Evolutionary conservation across 148 eudicot genomes (phyloP), one percentile per base, ranked within the genome.

Genomic region (Camellia granthamiana): DNA sequence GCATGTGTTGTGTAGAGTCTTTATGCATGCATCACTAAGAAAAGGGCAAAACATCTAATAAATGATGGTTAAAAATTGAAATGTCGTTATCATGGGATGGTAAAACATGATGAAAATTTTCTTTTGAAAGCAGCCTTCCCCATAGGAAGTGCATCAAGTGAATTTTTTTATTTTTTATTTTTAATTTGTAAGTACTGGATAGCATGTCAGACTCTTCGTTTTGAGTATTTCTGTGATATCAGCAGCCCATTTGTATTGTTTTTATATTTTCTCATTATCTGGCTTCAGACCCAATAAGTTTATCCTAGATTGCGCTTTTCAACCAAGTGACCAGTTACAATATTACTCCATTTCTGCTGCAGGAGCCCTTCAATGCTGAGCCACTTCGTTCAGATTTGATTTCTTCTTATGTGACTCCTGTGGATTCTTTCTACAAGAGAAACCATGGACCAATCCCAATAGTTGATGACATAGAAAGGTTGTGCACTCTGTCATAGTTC

Each of bases 361-460:
- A 94, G 98, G 93, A 89, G 85, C 98, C 98, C 55, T 94, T 94
- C 84, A 94, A 94, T 86, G 98, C 98, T 1, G 98, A 94, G 89
- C 93, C 98, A 30, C 92, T 82, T 74, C 95, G 95, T 79, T 86
- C 87, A 13, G 93, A 84, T 80, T 88, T 94, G 84, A 82, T 94
- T 75, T 80, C 88, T 44, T 94, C 98, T 55, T 92, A 94, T 84
- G 92, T 94, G 62, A 94, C 98, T 79, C 98, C 97, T n/a, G 97
- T 91, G 58, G 97, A 91, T 78, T 88, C 87, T 77, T 94, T 91
- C 86, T 92, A 92, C 88, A 94, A 94, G 86, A 88, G 98, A 84
- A 94, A 88, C 77, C 98, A 94, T 87, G 98, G 98, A 70, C 97
- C 98, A 13, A 92, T 94, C 76, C 98, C 97, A 74, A 52, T 94